Conservation (phyloP, 805 yeast species). For the Wickerhamiella dianesei region DNA sequence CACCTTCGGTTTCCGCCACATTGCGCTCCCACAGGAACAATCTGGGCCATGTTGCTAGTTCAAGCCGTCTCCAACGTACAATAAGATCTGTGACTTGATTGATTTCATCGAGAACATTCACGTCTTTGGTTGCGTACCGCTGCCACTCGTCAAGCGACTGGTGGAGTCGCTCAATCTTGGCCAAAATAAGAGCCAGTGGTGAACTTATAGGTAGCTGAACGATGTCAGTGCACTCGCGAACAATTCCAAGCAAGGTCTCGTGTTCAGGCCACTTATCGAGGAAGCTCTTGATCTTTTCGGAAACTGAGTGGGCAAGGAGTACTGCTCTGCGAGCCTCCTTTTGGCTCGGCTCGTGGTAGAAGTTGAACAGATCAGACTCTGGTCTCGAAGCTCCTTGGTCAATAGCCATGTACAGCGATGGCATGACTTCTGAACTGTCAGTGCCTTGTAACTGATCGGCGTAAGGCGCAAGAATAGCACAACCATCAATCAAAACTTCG, state of each 20-base stretch:
- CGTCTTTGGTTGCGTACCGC: constrained; percentile 70
- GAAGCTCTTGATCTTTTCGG: constrained; percentile 34
- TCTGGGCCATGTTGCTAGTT: constrained; percentile 71
- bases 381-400: background rate
- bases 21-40: constrained; percentile 47
- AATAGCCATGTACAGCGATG: constrained; percentile 13
- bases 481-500: constrained; percentile 2
- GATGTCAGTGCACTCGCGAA: constrained; percentile 39
- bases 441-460: background rate
- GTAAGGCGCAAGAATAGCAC: background rate
- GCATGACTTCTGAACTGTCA: constrained; percentile 3
- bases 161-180: constrained; percentile 76
- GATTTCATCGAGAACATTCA: constrained; percentile 43
- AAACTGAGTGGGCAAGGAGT: constrained; percentile 32
- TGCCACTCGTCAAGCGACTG: constrained; percentile 86
- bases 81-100: constrained; percentile 52
- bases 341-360: constrained; percentile 52
- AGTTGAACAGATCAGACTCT: constrained; percentile 33
- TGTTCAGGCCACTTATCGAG: constrained; percentile 85
- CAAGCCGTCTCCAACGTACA: constrained; percentile 83
- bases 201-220: constrained; percentile 46
- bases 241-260: constrained; percentile 56
- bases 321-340: constrained; percentile 51
- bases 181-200: constrained; percentile 65
- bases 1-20: constrained; percentile 30